Conservation (phyloP, 2,329 filamentous ascomycete genomes). For the Colletotrichum sp. region DNA sequence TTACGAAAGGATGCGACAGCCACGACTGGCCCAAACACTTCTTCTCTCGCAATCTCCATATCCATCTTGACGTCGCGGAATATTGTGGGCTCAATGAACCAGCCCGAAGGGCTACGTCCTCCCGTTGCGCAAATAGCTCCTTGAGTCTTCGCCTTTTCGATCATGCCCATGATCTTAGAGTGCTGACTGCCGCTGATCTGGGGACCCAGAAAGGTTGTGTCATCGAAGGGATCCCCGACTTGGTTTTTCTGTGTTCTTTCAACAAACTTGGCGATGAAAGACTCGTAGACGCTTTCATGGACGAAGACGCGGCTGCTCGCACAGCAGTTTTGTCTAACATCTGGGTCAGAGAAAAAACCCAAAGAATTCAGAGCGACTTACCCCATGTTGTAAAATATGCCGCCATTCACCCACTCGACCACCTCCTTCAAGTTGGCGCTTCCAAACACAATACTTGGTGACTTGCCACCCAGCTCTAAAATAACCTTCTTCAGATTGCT, state of each 20-base stretch:
- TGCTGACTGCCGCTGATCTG: not conserved
- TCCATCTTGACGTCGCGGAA: not conserved
- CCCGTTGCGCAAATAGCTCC: not conserved
- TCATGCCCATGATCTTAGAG: not conserved
- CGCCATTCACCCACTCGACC: not conserved
- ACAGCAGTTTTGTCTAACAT: not conserved
- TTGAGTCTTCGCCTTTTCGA: not conserved
- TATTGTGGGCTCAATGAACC: not conserved
- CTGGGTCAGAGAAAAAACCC: not conserved
- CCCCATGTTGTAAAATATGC: not conserved
- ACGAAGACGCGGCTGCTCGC: not conserved
- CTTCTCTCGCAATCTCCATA: not conserved
- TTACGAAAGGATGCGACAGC: not conserved
- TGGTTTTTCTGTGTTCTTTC: not conserved
- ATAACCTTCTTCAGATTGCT: not conserved
- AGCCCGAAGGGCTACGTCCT: not conserved
- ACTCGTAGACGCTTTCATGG: not conserved
- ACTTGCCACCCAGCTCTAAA: not conserved
- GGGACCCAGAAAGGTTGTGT: not conserved
- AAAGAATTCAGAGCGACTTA: not conserved
- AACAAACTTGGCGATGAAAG: not conserved
- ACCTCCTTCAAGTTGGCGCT: not conserved
- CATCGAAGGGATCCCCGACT: not conserved
- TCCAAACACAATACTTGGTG: not conserved
- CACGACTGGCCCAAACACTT: not conserved